Conservation (phyloP, 768 basidiomycete species). For the Amanita jacksonii region DNA sequence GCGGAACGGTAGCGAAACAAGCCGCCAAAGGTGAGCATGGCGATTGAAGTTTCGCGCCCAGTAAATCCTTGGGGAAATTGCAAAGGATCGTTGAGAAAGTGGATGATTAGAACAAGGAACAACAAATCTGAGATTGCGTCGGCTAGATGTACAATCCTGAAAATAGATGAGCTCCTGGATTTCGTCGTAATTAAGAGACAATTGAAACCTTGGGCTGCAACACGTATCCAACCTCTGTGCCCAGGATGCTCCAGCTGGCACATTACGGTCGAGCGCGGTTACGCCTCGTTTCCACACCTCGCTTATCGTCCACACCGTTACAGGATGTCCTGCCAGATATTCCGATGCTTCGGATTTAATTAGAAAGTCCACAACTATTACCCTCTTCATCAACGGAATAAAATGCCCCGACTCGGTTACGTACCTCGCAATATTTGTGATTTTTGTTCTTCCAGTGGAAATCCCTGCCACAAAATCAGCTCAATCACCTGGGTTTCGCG, state of each 20-base stretch:
- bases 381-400: conserved; percentile 3
- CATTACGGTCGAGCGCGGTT: not conserved
- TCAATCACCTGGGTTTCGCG: conserved; percentile 34
- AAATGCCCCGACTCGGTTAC: conserved; percentile 4
- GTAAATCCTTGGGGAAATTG: conserved; percentile 15
- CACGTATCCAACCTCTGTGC: conserved; percentile 23
- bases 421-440: conserved; percentile 21
- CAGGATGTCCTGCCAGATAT: conserved; percentile 28
- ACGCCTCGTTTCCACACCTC: conserved; percentile 31
- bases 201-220: conserved; percentile 40
- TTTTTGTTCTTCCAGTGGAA: conserved; percentile 23
- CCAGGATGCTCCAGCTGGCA: not conserved
- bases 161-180: not conserved
- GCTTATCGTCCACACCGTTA: conserved; percentile 28
- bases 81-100: conserved; percentile 35
- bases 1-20: conserved; percentile 23
- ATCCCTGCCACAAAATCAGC: conserved; percentile 38
- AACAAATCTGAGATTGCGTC: conserved; percentile 24
- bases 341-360: conserved; percentile 21
- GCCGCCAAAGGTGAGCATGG: conserved; percentile 29
- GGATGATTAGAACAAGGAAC: conserved; percentile 32
- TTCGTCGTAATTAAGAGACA: not conserved
- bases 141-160: conserved; percentile 34
- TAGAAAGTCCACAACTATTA: conserved; percentile 35
- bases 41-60: conserved; percentile 28